Conservation (phyloP, 306 rosid genomes). For the Parietaria judaica region DNA sequence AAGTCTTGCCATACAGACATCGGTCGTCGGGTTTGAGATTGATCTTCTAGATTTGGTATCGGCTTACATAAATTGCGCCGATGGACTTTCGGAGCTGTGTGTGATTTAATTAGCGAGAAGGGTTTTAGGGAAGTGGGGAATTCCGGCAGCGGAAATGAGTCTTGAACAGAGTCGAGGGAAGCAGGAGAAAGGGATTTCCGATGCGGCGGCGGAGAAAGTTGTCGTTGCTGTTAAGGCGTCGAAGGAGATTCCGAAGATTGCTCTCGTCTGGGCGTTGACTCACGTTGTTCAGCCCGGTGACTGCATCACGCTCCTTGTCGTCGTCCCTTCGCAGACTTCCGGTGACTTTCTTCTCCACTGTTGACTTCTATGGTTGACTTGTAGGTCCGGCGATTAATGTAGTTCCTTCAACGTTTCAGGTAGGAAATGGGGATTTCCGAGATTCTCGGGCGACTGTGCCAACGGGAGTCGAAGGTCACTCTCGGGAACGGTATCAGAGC, state of each 20-base stretch:
- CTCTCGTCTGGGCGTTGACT: constrained; percentile 91
- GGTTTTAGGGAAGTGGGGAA: background rate
- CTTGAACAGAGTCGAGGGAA: constrained; percentile 64
- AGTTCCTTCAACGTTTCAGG: constrained; percentile 38
- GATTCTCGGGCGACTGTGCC: constrained; percentile 96
- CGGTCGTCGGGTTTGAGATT: constrained; percentile 22
- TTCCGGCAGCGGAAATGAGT: constrained; percentile 40
- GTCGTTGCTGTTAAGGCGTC: constrained; percentile 93
- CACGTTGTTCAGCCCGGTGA: constrained; percentile 99
- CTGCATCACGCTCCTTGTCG: constrained; percentile 86
- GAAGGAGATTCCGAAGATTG: constrained; percentile 84
- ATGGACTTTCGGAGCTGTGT: constrained; percentile 34
- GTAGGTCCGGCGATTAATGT: background rate
- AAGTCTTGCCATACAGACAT: constrained; percentile 36
- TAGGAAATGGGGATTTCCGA: constrained; percentile 87
- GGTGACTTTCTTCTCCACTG: constrained; percentile 30
- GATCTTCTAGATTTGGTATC: constrained; percentile 1
- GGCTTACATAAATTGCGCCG: constrained; percentile 17
- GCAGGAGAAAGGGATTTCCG: constrained; percentile 68
- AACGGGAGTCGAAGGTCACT: constrained; percentile 54
- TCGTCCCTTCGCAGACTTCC: constrained; percentile 80
- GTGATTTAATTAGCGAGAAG: constrained; percentile 12
- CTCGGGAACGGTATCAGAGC: constrained; percentile 63
- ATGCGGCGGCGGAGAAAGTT: constrained; percentile 75
- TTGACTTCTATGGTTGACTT: background rate